Evolutionary conservation across 2,329 filamentous ascomycete species (phyloP).

Genomic region (Diplodia intermedia): DNA sequence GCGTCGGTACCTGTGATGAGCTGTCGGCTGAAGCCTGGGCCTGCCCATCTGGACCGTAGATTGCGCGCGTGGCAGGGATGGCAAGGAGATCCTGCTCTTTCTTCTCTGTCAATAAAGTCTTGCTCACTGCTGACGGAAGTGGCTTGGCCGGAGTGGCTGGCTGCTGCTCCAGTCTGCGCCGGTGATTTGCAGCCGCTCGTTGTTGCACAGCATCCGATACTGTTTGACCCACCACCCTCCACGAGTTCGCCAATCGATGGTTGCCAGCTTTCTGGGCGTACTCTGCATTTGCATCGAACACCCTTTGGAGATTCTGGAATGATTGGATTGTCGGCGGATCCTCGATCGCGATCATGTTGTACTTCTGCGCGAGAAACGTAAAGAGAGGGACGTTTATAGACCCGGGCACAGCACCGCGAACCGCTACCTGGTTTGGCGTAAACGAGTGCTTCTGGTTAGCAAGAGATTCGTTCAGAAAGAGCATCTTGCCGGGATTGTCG

Average conservation of each 20-base stretch:
- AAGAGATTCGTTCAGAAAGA: conserved; percentile 60
- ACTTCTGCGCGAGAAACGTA: conserved; percentile 54
- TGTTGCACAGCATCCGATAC: conserved; percentile 33
- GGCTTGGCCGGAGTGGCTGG: conserved; percentile 24
- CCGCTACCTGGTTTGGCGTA: conserved; percentile 55
- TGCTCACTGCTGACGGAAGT: conserved; percentile 14
- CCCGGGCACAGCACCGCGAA: conserved; percentile 58
- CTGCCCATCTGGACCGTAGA: conserved; percentile 42
- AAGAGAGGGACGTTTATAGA: conserved; percentile 47
- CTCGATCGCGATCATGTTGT: conserved; percentile 49
- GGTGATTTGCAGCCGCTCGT: conserved; percentile 37
- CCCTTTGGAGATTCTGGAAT: conserved; percentile 46
- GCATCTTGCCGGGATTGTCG: conserved; percentile 55
- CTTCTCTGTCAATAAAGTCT: conserved; percentile 25
- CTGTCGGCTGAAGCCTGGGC: conserved; percentile 52
- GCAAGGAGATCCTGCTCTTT: conserved; percentile 34
- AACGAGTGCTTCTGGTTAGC: conserved; percentile 49
- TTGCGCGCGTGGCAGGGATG: conserved; percentile 46
- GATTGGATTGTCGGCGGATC: conserved; percentile 49
- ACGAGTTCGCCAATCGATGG: conserved; percentile 63
- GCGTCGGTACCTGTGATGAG: conserved; percentile 63
- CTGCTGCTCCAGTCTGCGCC: conserved; percentile 40
- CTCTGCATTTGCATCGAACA: conserved; percentile 61
- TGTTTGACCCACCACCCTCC: conserved; percentile 62
- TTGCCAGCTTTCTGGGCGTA: conserved; percentile 59